Evolutionary conservation across 2,329 filamentous ascomycete species (phyloP).

Genomic region (Cercospora sesami): DNA sequence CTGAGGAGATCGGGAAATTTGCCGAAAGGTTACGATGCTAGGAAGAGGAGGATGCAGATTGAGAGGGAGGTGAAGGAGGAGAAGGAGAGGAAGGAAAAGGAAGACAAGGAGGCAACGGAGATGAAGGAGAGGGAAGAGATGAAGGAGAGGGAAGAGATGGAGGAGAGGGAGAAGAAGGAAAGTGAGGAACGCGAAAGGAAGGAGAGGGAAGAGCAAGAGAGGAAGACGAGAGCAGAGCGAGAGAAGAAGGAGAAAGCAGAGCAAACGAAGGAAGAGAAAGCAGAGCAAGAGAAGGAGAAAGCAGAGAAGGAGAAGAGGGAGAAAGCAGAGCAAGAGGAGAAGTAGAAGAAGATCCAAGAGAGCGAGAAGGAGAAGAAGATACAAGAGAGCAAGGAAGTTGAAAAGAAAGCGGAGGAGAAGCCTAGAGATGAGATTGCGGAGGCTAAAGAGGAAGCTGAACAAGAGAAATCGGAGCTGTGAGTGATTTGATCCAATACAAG

Average conservation of each 20-base stretch:
- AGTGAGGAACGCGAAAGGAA: not conserved
- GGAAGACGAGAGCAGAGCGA: not conserved
- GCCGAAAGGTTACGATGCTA: not conserved
- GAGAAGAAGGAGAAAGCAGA: not conserved
- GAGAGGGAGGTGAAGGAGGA: not conserved
- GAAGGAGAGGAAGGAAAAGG: not conserved
- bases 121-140: not conserved
- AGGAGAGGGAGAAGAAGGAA: not conserved
- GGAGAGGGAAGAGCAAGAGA: not conserved
- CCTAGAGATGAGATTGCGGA: not conserved
- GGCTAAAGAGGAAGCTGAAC: not conserved
- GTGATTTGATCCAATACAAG: not conserved
- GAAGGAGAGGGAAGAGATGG: not conserved
- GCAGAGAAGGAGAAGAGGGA: not conserved
- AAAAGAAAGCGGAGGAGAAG: not conserved
- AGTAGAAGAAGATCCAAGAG: not conserved
- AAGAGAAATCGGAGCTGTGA: not conserved
- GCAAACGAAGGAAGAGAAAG: not conserved
- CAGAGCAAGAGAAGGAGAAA: not conserved
- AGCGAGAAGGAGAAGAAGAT: not conserved
- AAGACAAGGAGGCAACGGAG: not conserved
- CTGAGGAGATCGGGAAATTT: not conserved
- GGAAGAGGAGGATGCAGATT: not conserved
- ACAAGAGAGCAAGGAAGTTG: not conserved
- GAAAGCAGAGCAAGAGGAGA: not conserved